phyloP scores from a whole-genome alignment of 2,329 filamentous ascomycete genomes.

The Colletotrichum liaoningense region DNA sequence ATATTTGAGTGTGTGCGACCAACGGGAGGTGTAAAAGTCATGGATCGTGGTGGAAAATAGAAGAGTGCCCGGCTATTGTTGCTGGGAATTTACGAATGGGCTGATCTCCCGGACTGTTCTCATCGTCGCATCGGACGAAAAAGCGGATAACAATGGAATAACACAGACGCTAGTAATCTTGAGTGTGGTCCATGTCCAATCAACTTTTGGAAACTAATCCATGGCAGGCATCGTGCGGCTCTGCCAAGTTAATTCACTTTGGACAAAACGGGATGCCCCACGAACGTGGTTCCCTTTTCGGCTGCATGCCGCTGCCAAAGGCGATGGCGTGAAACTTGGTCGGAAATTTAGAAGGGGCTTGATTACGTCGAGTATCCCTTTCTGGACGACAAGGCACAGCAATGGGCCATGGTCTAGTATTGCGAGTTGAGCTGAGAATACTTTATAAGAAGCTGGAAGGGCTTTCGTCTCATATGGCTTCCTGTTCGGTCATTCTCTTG shows the following conservation, averaged over 20 bases:
- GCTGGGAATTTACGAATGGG: neutral
- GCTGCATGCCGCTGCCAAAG: neutral
- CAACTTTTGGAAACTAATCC: neutral
- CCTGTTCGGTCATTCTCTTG: neutral
- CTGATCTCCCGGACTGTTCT: neutral
- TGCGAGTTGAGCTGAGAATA: neutral
- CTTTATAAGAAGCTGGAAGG: neutral
- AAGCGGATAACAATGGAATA: neutral
- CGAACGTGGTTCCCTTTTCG: neutral
- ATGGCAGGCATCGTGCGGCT: neutral
- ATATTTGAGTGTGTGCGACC: neutral
- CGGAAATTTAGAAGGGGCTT: constrained; percentile 3
- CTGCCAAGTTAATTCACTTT: neutral
- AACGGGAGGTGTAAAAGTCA: neutral
- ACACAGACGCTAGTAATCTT: neutral
- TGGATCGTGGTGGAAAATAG: neutral
- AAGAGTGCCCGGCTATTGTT: neutral
- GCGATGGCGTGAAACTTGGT: neutral
- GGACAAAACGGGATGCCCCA: constrained; percentile 1
- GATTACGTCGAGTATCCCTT: neutral
- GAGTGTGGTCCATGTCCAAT: neutral
- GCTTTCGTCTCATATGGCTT: neutral
- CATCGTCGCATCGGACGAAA: neutral
- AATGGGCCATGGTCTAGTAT: neutral
- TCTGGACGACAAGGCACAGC: neutral